Evolutionary conservation across 2,329 filamentous ascomycete genomes (phyloP).

Genomic region (Hymenoscyphus fraxineus): DNA sequence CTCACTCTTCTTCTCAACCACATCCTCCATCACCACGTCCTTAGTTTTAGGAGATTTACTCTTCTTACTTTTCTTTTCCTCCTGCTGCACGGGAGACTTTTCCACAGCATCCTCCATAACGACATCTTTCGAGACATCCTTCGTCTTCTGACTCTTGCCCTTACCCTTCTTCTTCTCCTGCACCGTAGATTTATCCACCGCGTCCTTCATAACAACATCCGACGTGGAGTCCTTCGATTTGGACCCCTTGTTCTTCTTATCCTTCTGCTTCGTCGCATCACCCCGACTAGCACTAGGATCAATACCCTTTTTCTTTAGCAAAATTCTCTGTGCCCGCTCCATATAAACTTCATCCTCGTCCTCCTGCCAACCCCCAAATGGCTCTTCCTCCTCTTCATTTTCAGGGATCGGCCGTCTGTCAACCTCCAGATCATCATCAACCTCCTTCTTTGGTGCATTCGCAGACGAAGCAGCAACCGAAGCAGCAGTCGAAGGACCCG

Average conservation of each 20-base stretch:
- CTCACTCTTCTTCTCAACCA: not conserved
- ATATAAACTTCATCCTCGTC: conserved; percentile 70
- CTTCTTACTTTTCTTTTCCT: not conserved
- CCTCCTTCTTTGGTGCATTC: conserved; percentile 28
- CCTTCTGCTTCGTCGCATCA: conserved; percentile 21
- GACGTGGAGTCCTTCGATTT: not conserved
- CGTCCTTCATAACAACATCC: not conserved
- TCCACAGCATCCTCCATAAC: not conserved
- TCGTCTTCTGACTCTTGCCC: not conserved
- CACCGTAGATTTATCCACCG: not conserved
- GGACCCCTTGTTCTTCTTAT: not conserved
- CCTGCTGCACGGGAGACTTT: not conserved
- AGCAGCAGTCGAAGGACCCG: conserved; percentile 63
- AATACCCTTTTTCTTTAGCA: conserved; percentile 69
- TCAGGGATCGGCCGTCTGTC: conserved; percentile 60
- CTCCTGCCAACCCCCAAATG: conserved; percentile 72
- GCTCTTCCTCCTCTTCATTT: conserved; percentile 39
- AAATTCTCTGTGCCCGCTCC: conserved; percentile 67
- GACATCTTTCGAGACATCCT: not conserved
- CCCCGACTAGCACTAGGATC: conserved; percentile 59
- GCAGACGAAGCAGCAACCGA: conserved; percentile 26
- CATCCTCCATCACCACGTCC: not conserved
- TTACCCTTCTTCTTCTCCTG: not conserved
- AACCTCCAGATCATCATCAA: conserved; percentile 43
- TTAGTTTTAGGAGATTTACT: not conserved